A percentile compares a stretch with the other conserved stretches of the same genome.
Evolutionary conservation across 2,329 filamentous ascomycete species (phyloP).

Genomic region (Scleromitrula shiraiana): DNA sequence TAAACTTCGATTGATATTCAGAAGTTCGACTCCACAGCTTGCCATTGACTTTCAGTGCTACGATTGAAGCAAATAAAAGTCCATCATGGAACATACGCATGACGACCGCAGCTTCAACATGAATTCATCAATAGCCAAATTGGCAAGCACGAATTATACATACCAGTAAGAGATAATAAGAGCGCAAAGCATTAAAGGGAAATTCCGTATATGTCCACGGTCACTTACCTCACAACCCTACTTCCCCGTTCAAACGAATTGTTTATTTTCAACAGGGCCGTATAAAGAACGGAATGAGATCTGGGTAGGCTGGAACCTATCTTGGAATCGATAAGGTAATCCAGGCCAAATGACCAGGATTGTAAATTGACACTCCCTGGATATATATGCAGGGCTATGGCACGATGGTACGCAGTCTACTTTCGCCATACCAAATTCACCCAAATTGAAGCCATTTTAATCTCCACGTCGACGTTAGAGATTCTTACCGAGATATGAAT

Average conservation of each 20-base stretch:
- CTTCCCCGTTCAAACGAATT: background rate
- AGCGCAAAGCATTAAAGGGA: background rate
- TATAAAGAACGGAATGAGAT: background rate
- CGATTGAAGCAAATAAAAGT: background rate
- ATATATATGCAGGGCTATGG: background rate
- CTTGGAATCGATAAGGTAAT: background rate
- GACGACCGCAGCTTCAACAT: slow-evolving; percentile 6
- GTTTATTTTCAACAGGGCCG: background rate
- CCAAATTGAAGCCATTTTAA: background rate
- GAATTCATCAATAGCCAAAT: background rate
- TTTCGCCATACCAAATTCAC: background rate
- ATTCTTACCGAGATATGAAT: no score
- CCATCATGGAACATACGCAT: slow-evolving; percentile 7
- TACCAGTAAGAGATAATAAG: background rate
- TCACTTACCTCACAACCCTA: background rate
- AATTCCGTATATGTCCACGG: background rate
- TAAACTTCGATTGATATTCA: background rate
- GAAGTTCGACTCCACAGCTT: background rate
- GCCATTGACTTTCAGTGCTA: background rate
- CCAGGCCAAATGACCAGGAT: background rate
- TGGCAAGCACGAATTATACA: background rate
- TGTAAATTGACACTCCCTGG: background rate
- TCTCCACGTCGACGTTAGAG: background rate
- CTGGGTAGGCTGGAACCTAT: background rate
- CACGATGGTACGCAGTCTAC: background rate